Base-by-base conservation (phyloP, 345 rosid species). In the Corchorus capsularis region DNA sequence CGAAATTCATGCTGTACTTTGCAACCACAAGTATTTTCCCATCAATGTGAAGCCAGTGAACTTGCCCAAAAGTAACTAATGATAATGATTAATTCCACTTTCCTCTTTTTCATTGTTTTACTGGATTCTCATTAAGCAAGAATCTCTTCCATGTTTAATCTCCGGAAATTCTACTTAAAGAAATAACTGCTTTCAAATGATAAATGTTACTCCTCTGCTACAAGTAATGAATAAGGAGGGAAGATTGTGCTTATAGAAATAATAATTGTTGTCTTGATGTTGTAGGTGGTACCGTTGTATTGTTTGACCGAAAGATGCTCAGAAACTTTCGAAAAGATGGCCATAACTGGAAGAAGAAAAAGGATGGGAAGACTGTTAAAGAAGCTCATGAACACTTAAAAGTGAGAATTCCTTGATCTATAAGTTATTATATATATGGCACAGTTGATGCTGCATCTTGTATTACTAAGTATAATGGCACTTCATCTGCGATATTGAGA, bases 361-460 rank as follows among this genome's bases (percentile, higher is more conserved):
- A 91, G 37, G 99, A 96, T 79, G 99, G 99, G 77, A 92, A 91
- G 91, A 96, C 99, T 2, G 87, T 93, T 72, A 96, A 94, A 85
- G 99, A 96, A 84, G 99, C 99, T 83, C 99, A 96, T 56, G 99
- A 93, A 86, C 98, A 92, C 86, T 86, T 96, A 70, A 96, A 96
- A 87, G 99, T 93, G 77, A 80, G 93, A 39, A n/a, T 72, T 73
- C 77, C 72, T 15, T 52, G 17, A 75, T 69, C 60, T 50, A 6
- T 34, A 74, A 35, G 12, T 49, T 34, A 59, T 63, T 66, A 72
- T 60, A 65, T 60, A 65, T 22, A 54, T 54, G 65, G 41, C 47
- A 75, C 75, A 19, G 47, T 50, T 59, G 63, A 66, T 45, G 11
- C 37, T 27, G 45, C 53, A 27, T 55, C 69, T 75, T 68, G 46